Evolutionary conservation across 202 grass and related monocot genomes (phyloP).

Genomic region (Hordeum pubiflorum): DNA sequence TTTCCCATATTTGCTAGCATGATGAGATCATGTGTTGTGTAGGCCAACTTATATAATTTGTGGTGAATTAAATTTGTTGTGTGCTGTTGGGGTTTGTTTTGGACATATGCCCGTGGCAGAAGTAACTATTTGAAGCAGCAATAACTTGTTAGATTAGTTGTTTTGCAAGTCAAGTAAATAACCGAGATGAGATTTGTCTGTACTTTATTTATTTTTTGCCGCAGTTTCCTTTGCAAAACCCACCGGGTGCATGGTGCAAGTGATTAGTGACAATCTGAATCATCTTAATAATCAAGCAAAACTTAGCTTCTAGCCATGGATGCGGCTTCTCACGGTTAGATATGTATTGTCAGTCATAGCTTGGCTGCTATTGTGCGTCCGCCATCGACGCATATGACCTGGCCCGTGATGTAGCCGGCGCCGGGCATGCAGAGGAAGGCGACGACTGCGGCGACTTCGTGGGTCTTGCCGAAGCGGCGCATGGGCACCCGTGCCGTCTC

Average conservation of each 20-base stretch:
- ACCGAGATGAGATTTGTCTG: neutral
- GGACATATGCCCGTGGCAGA: neutral
- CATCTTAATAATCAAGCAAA: neutral
- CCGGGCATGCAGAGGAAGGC: conserved; percentile 64
- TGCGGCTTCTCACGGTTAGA: neutral
- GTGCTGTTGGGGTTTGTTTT: conserved; percentile 11
- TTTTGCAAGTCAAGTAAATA: neutral
- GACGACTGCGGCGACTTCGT: conserved; percentile 34
- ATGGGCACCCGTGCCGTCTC: conserved; percentile 26
- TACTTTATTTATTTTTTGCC: neutral
- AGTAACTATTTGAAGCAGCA: conserved; percentile 17
- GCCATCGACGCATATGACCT: conserved; percentile 48
- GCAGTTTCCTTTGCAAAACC: neutral
- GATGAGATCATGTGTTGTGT: conserved; percentile 17
- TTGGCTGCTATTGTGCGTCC: conserved; percentile 40
- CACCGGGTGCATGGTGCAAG: neutral
- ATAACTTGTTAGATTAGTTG: neutral
- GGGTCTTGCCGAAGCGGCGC: conserved; percentile 30
- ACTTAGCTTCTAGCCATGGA: neutral
- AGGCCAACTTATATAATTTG: conserved; percentile 28
- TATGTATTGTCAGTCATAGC: neutral
- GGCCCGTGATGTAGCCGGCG: conserved; percentile 48
- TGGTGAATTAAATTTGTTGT: conserved; percentile 18
- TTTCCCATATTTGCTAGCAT: conserved; percentile 24
- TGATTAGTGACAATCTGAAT: neutral